Evolutionary conservation across 1,284 basidiomycete genomes (phyloP).

Genomic region (Dichomitus squalens): DNA sequence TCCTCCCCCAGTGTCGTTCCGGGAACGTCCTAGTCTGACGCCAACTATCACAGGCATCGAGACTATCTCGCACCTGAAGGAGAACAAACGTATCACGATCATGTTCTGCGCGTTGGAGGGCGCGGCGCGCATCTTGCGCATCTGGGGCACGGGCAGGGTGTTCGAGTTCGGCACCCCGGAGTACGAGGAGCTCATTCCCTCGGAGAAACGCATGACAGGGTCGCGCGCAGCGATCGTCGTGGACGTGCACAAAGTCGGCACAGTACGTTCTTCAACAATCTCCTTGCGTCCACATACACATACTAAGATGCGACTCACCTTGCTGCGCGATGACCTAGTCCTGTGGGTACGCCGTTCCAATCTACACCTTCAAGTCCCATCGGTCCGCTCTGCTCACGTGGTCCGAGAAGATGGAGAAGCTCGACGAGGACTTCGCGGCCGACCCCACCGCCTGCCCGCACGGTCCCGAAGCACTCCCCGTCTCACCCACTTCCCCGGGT

Average conservation of each 20-base stretch:
- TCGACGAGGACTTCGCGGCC: conserved; percentile 23
- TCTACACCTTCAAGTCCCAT: conserved; percentile 48
- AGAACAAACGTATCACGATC: conserved; percentile 58
- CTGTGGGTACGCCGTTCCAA: conserved; percentile 56
- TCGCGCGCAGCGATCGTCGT: conserved; percentile 54
- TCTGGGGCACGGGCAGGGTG: conserved; percentile 52
- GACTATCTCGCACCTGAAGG: conserved; percentile 56
- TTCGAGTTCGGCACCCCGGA: conserved; percentile 57
- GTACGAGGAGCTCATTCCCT: conserved; percentile 47
- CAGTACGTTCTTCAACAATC: conserved; percentile 40
- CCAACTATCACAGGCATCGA: conserved; percentile 54
- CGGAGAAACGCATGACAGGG: conserved; percentile 47
- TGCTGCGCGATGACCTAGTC: conserved; percentile 43
- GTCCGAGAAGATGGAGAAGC: conserved; percentile 33
- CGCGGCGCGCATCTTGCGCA: conserved; percentile 49
- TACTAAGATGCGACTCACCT: not conserved
- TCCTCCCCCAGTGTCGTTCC: not conserved
- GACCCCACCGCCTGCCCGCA: not conserved
- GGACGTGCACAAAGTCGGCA: conserved; percentile 53
- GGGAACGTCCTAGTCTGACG: not conserved
- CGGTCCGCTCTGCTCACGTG: conserved; percentile 42
- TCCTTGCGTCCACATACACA: not conserved
- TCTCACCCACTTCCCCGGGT: no score
- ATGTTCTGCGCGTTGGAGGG: conserved; percentile 59
- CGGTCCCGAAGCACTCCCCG: not conserved